These are phyloP conservation scores for Schizothecium vesticola DNA, from an alignment of 495 filamentous ascomycete genomes.

Conservation along the genomic window DNA sequence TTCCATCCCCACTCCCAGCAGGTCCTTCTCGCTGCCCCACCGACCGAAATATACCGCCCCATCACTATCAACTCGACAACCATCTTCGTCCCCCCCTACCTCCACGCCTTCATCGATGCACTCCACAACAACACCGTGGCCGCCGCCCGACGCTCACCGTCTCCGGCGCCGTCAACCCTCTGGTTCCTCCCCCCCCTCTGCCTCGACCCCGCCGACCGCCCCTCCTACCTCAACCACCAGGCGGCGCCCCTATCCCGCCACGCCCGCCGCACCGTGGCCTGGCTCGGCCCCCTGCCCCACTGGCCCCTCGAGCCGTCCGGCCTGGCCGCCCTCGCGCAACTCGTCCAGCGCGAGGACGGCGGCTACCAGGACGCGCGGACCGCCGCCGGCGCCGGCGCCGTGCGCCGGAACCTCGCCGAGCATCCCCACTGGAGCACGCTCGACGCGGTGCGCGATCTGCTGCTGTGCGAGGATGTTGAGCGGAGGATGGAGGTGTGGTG, in stretches of 20 bases:
- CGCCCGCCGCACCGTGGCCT: background rate
- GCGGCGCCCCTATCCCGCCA: background rate
- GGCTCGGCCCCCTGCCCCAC: background rate
- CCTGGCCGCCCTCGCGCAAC: too few relatives aligned
- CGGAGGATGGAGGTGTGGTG: background rate
- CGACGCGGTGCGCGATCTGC: background rate
- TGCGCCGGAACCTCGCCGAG: too few relatives aligned
- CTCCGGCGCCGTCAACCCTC: too few relatives aligned
- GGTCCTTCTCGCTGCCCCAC: background rate
- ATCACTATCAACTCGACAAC: background rate
- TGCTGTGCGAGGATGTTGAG: background rate
- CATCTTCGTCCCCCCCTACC: background rate
- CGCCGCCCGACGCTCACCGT: too few relatives aligned
- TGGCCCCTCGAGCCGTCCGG: too few relatives aligned
- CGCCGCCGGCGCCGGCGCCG: too few relatives aligned
- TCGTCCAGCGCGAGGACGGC: too few relatives aligned
- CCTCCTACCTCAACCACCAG: too few relatives aligned
- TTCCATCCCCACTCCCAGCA: too few relatives aligned
- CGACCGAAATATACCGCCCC: background rate
- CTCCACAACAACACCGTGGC: background rate
- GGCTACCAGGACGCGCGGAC: too few relatives aligned
- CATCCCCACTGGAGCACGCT: background rate
- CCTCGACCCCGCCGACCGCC: background rate
- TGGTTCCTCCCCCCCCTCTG: background rate
- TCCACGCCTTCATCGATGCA: background rate